These are phyloP conservation scores for Rosa multiflora DNA, from an alignment of 306 rosid genomes.

Conservation along the genomic window DNA sequence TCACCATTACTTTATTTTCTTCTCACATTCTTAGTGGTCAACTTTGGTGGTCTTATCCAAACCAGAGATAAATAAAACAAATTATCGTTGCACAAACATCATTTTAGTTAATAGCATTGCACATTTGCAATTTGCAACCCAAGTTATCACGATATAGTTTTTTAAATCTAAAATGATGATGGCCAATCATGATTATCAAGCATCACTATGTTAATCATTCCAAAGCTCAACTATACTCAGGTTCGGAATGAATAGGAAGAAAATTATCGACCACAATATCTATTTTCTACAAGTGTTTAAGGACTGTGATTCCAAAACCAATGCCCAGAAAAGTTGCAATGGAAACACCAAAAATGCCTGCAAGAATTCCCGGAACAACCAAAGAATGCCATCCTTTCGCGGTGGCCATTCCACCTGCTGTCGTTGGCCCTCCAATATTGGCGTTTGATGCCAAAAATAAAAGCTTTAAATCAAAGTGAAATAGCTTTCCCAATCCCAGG, in stretches of 20 bases:
- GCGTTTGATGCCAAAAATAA: slow-evolving; percentile 79
- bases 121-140: background rate
- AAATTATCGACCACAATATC: background rate
- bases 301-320: slow-evolving; percentile 57
- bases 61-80: background rate
- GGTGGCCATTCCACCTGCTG: slow-evolving; percentile 85
- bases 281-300: slow-evolving; percentile 43
- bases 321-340: slow-evolving; percentile 67
- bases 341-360: slow-evolving; percentile 63
- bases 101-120: no score
- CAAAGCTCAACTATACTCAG: background rate
- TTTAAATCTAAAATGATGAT: background rate
- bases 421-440: slow-evolving; percentile 79
- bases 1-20: no score
- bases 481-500: slow-evolving; percentile 59
- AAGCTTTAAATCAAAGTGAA: slow-evolving; percentile 56
- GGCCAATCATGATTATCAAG: background rate
- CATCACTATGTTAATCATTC: background rate
- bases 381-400: slow-evolving; percentile 67
- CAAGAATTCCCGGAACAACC: slow-evolving; percentile 76
- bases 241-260: background rate
- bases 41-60: background rate
- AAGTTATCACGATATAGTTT: background rate
- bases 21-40: background rate
- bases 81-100: no score